Evolutionary conservation across 202 grass and related monocot genomes (phyloP).

Genomic region (Digitaria exilis): DNA sequence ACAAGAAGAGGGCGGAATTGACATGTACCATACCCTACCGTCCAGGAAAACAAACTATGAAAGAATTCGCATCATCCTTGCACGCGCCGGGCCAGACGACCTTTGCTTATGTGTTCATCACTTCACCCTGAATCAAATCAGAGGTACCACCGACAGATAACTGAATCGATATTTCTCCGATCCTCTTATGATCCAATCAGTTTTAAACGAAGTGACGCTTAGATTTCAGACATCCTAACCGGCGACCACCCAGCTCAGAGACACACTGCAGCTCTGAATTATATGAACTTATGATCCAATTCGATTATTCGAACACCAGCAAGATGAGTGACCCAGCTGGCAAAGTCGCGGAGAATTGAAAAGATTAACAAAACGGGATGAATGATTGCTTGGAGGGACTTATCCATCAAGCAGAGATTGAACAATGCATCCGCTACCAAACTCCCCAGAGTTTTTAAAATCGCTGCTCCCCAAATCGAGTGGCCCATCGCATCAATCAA

Average conservation of each 20-base stretch:
- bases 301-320: background rate
- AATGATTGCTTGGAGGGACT: conserved; percentile 21
- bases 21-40: background rate
- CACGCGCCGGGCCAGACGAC: conserved; percentile 27
- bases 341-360: background rate
- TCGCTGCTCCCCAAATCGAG: background rate
- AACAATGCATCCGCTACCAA: background rate
- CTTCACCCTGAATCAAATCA: background rate
- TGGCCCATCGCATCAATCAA: conserved; percentile 23
- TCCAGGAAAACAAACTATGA: background rate
- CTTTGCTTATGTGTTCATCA: conserved; percentile 9
- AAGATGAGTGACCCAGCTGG: background rate
- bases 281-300: background rate
- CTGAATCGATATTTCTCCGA: background rate
- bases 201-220: background rate
- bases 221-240: background rate
- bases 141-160: conserved; percentile 12
- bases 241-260: background rate
- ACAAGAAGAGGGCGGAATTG: background rate
- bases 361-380: background rate
- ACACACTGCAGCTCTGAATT: background rate
- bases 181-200: background rate
- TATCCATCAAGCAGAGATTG: conserved; percentile 27
- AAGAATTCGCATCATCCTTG: background rate
- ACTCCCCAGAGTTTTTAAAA: conserved; percentile 1